Evolutionary conservation across 2,329 filamentous ascomycete species (phyloP).

Genomic region (Microsporum audouinii): DNA sequence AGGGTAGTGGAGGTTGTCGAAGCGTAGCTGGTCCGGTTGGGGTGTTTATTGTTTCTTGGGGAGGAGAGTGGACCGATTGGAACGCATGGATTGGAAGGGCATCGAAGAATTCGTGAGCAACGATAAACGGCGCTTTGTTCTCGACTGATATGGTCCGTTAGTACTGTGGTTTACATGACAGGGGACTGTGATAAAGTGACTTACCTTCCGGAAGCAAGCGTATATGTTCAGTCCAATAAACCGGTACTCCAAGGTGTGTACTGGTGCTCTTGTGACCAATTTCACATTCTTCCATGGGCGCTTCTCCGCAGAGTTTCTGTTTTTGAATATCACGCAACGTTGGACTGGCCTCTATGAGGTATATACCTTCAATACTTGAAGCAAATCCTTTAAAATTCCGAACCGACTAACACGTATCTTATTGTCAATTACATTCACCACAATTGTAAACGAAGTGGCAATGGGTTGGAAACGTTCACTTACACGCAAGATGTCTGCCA

Average conservation of each 20-base stretch:
- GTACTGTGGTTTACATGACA: not conserved
- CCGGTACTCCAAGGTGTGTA: conserved; percentile 62
- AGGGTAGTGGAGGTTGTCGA: conserved; percentile 28
- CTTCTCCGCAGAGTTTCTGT: conserved; percentile 64
- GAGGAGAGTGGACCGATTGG: conserved; percentile 53
- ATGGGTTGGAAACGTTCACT: conserved; percentile 23
- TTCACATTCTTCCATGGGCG: conserved; percentile 56
- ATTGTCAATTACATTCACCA: conserved; percentile 2
- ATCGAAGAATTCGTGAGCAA: conserved; percentile 98
- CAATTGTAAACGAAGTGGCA: not conserved
- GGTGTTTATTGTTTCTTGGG: conserved; percentile 38
- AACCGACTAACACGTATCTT: conserved; percentile 51
- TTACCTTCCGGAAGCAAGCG: conserved; percentile 63
- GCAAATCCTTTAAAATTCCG: conserved; percentile 69
- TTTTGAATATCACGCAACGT: conserved; percentile 68
- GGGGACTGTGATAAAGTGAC: conserved; percentile 15
- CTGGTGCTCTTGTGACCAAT: conserved; percentile 62
- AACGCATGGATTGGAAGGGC: conserved; percentile 94
- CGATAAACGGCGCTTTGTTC: conserved; percentile 73
- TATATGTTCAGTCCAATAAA: conserved; percentile 85
- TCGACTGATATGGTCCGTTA: conserved; percentile 37
- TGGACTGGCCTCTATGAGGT: conserved; percentile 86
- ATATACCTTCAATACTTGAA: conserved; percentile 69
- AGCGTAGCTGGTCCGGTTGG: conserved; percentile 39
- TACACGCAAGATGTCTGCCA: conserved; percentile 91